phyloP scores from a whole-genome alignment of 164 flowering plant species.

The Berberis thunbergii region DNA sequence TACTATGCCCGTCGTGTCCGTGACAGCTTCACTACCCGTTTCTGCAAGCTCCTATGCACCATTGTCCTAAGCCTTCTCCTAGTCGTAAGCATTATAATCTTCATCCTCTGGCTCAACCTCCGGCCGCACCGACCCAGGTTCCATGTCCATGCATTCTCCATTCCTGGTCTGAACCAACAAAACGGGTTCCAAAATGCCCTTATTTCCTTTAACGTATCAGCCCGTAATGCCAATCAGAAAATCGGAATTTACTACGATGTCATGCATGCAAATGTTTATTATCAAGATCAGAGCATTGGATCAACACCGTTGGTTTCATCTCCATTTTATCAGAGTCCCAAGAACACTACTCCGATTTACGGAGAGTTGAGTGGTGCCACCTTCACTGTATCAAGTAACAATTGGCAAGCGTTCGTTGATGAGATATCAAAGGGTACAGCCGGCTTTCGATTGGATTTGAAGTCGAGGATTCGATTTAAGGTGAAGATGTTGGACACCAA shows the following conservation, averaged over 20 bases:
- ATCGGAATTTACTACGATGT: conserved; percentile 58
- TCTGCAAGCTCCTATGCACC: conserved; percentile 60
- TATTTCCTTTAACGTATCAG: conserved; percentile 47
- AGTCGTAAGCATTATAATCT: conserved; percentile 45
- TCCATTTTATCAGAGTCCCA: conserved; percentile 60
- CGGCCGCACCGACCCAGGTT: conserved; percentile 92
- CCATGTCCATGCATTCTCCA: conserved; percentile 42
- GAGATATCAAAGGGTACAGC: conserved; percentile 47
- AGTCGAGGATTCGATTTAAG: conserved; percentile 50
- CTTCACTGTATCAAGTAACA: conserved; percentile 23
- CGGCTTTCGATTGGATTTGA: conserved; percentile 48
- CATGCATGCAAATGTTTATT: conserved; percentile 39
- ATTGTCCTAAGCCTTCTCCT: conserved; percentile 47
- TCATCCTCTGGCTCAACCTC: conserved; percentile 76
- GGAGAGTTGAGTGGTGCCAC: conserved; percentile 39
- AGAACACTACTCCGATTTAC: conserved; percentile 43
- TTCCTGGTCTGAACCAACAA: conserved; percentile 37
- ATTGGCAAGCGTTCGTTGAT: conserved; percentile 36
- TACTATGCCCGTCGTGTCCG: conserved; percentile 61
- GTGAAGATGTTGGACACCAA: conserved; percentile 45
- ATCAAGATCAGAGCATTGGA: conserved; percentile 44
- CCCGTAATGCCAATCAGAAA: conserved; percentile 60
- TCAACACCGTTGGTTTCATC: conserved; percentile 19
- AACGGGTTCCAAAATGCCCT: conserved; percentile 40
- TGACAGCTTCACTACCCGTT: conserved; percentile 62